These are phyloP conservation scores for Ophiostoma novo-ulmi DNA, from an alignment of 2,329 filamentous ascomycete genomes.

Conservation along the genomic window DNA sequence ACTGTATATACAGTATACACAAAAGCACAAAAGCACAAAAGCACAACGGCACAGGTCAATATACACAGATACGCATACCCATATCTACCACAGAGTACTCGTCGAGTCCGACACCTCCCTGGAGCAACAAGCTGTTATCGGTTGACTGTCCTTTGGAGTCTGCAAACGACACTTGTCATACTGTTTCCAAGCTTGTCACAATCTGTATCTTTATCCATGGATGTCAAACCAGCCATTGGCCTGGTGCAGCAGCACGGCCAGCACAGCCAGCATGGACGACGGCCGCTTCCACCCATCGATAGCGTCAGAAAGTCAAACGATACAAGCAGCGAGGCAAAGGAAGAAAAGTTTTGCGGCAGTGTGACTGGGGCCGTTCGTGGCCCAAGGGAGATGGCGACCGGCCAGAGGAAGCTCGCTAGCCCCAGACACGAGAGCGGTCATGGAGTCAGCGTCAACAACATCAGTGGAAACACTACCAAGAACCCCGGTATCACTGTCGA, in stretches of 20 bases:
- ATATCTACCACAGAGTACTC: not conserved
- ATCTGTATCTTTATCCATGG: not conserved
- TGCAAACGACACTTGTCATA: not conserved
- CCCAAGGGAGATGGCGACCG: not conserved
- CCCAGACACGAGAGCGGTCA: not conserved
- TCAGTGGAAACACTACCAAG: not conserved
- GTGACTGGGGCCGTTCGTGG: not conserved
- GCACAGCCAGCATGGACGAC: not conserved
- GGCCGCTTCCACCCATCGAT: not conserved
- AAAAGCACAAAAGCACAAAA: not conserved
- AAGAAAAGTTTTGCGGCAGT: not conserved
- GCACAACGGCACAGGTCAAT: not conserved
- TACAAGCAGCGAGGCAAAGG: not conserved
- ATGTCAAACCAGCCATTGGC: not conserved
- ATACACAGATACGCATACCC: not conserved
- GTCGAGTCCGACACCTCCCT: not conserved
- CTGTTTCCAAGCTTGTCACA: not conserved
- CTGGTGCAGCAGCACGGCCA: not conserved
- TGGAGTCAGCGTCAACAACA: not conserved
- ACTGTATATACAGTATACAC: not conserved
- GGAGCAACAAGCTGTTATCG: not conserved
- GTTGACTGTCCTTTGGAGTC: not conserved
- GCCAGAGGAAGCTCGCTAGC: not conserved
- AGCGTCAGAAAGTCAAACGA: not conserved
- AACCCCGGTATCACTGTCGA: not conserved